Percentiles rank a stretch among this genome's conserved stretches.
Evolutionary conservation across 768 basidiomycete species (phyloP).

Genomic region (Hemileccinum rubropunctum): DNA sequence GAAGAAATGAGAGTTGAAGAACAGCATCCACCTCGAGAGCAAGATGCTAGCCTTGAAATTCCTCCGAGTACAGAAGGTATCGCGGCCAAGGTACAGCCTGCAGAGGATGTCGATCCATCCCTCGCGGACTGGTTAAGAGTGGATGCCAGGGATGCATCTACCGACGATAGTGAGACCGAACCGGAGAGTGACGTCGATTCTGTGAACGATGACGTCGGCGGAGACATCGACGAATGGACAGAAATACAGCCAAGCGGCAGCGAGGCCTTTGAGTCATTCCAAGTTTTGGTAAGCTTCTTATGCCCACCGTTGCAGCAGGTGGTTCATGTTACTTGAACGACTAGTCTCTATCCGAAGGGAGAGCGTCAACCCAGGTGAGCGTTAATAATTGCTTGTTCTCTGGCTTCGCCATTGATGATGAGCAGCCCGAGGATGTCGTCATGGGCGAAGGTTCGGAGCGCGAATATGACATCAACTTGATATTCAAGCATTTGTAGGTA

Average conservation of each 20-base stretch:
- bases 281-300: conserved; percentile 5
- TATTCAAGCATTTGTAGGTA: conserved; percentile 81
- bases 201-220: conserved; percentile 55
- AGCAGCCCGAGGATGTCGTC: conserved; percentile 34
- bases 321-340: background rate
- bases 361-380: conserved; percentile 8
- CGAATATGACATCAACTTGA: conserved; percentile 75
- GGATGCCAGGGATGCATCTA: conserved; percentile 32
- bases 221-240: conserved; percentile 42
- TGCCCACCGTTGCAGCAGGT: background rate
- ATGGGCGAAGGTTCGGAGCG: conserved; percentile 79
- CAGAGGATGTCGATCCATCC: conserved; percentile 43
- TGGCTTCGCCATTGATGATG: background rate
- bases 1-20: conserved; percentile 16
- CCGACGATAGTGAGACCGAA: conserved; percentile 41
- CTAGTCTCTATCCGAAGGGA: conserved; percentile 13
- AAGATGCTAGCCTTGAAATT: conserved; percentile 8
- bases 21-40: conserved; percentile 13
- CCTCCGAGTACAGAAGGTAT: background rate
- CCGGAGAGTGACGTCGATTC: conserved; percentile 69
- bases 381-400: background rate
- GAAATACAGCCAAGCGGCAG: conserved; percentile 19
- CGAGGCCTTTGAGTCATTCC: conserved; percentile 22
- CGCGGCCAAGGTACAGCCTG: conserved; percentile 26
- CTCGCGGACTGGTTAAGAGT: conserved; percentile 64